Conservation (phyloP, 208 protist genomes). For the Leishmania tropica region DNA sequence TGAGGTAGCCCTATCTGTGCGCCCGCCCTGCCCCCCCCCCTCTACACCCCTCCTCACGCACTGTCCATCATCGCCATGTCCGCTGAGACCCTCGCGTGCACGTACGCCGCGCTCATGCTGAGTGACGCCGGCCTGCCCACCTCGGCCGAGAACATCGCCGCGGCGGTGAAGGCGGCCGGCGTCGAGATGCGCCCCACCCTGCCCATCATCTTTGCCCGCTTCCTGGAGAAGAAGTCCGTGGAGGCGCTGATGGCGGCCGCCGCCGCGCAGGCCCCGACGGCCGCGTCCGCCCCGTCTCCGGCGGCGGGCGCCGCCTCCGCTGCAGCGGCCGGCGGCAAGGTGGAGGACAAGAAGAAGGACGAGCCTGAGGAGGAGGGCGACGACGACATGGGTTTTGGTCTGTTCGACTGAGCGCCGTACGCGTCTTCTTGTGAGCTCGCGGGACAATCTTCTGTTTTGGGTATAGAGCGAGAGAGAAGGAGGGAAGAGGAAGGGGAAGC, state of each 20-base stretch:
- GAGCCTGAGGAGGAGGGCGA: slow-evolving; percentile 58
- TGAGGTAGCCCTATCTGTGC: not conserved
- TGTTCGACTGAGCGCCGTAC: slow-evolving; percentile 77
- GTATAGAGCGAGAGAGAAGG: not conserved
- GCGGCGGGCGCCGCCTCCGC: slow-evolving; percentile 53
- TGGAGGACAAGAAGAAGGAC: slow-evolving; percentile 46
- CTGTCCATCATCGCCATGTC: slow-evolving; percentile 38
- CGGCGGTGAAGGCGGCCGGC: slow-evolving; percentile 70
- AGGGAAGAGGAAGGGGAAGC: too few species aligned
- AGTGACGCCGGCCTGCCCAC: slow-evolving; percentile 71
- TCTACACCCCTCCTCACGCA: not conserved
- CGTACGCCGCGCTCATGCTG: slow-evolving; percentile 83
- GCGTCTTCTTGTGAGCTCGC: not conserved
- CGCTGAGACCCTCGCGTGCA: slow-evolving; percentile 79
- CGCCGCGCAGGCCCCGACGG: slow-evolving; percentile 44
- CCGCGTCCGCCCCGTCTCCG: slow-evolving; percentile 40
- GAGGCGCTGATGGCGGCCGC: slow-evolving; percentile 67
- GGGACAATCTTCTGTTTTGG: not conserved
- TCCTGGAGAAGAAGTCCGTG: slow-evolving; percentile 83
- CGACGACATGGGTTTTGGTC: slow-evolving; percentile 92
- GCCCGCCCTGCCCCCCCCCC: not conserved
- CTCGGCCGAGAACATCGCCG: slow-evolving; percentile 77
- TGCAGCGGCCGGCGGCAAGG: slow-evolving; percentile 45
- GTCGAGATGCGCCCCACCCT: slow-evolving; percentile 71
- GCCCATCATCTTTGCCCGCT: slow-evolving; percentile 83